Evolutionary conservation across 441 rosid species (phyloP), one percentile per base, ranked within the genome.

Genomic region (Eruca vesicaria): DNA sequence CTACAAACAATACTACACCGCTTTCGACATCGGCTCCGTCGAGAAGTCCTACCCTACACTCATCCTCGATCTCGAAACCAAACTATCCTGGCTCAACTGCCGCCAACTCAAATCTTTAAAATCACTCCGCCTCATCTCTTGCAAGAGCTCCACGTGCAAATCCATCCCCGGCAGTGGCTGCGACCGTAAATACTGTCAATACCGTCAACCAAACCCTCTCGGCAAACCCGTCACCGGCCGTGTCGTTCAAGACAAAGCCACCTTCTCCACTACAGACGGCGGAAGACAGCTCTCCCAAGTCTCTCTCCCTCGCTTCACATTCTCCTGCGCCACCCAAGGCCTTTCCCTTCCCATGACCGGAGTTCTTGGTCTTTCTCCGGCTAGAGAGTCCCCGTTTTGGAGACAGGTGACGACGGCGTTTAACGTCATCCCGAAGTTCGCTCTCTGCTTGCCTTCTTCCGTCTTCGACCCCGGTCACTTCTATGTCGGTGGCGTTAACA

Each of bases 391-490:
- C 0, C 52, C 79, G 19, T 76, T 69, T 21, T 7, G 50, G 52
- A 64, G 20, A 3, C 80, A 77, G 6, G 76, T 77, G 38, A 64
- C 76, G 6, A 31, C 76, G 15, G 53, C 29, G 28, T 63, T 70
- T 32, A 43, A 14, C 10, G 58, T 77, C 21, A 33, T 50, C 20
- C 75, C 63, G 0, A 57, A 48, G 9, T 77, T 71, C 20, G 26
- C 72, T 77, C 63, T 77, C 5, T 77, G 76, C 26, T 71, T 77
- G 63, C 76, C 76, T 63, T 71, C 80, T 33, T 64, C 36, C 14
- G 68, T 67, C 26, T 23, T 23, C 26, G 26, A 5, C 2, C 11
- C 32, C 19, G 80, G 80, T 7, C 67, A 16, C 20, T 71, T 77
- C 6, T 33, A 64, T 10, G 23, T 77, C 35, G 76, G 50, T 5